phyloP scores from a whole-genome alignment of 495 filamentous ascomycete genomes.

The Staphylotrichum longicolle region DNA sequence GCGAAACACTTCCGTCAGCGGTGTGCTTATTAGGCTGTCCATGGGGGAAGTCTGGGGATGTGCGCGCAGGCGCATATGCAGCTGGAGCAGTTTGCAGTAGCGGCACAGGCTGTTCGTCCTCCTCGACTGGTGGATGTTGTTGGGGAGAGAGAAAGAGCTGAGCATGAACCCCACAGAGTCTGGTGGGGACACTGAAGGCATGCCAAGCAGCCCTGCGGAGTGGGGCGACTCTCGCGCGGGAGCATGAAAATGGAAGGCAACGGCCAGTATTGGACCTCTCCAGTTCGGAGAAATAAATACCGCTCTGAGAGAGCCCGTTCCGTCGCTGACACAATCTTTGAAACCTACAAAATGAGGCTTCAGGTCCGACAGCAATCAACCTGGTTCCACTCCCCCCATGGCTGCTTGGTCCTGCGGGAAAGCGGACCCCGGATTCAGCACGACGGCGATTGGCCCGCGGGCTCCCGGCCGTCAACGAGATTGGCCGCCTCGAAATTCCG shows the following conservation, averaged over 20 bases:
- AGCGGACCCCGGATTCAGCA: slow-evolving; percentile 5
- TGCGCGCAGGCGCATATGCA: background rate
- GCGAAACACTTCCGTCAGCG: background rate
- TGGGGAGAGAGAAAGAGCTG: background rate
- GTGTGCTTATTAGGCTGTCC: slow-evolving; percentile 5
- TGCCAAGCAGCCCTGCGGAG: too few species aligned
- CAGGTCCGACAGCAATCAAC: slow-evolving; percentile 5
- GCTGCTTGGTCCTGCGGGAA: background rate
- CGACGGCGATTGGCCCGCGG: slow-evolving; percentile 4
- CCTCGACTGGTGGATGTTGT: background rate
- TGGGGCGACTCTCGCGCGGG: too few species aligned
- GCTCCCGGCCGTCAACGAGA: background rate
- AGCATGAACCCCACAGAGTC: background rate
- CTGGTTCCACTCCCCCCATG: background rate
- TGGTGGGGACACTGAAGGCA: too few species aligned
- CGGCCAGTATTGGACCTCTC: too few species aligned
- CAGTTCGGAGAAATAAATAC: too few species aligned
- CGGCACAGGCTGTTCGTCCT: background rate
- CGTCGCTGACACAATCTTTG: too few species aligned
- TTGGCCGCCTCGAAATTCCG: slow-evolving; percentile 16
- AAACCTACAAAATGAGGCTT: slow-evolving; percentile 4
- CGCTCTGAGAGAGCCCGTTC: too few species aligned
- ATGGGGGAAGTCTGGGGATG: background rate
- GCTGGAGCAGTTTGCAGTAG: slow-evolving; percentile 11
- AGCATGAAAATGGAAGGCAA: too few species aligned